Evolutionary conservation across 2,329 filamentous ascomycete genomes (phyloP).

Genomic region (Cercospora beticola): DNA sequence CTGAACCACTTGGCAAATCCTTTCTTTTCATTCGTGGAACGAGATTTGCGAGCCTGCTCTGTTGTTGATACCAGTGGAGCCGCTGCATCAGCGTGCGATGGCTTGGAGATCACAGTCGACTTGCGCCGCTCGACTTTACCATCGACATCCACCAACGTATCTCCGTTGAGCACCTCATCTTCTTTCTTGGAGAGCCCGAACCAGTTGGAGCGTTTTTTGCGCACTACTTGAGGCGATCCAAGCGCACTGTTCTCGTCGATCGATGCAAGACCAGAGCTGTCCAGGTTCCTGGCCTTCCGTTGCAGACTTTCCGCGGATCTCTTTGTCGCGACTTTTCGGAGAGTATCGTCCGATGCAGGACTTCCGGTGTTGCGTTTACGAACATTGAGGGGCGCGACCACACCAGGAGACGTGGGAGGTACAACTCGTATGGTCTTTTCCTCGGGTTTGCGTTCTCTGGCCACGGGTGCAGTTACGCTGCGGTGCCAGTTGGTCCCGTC

Average conservation of each 20-base stretch:
- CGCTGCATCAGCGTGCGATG: slow-evolving; percentile 32
- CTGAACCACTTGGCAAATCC: slow-evolving; percentile 56
- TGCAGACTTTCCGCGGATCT: slow-evolving; percentile 26
- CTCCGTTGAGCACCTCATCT: slow-evolving; percentile 16
- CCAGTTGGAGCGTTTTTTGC: slow-evolving; percentile 50
- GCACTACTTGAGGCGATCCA: slow-evolving; percentile 27
- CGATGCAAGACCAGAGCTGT: slow-evolving; percentile 27
- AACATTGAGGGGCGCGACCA: slow-evolving; percentile 56
- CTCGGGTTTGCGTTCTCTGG: slow-evolving; percentile 34
- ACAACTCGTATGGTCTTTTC: slow-evolving; percentile 58
- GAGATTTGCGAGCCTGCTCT: slow-evolving; percentile 46
- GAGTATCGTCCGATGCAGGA: slow-evolving; percentile 26
- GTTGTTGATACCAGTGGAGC: slow-evolving; percentile 41
- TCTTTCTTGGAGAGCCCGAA: slow-evolving; percentile 41
- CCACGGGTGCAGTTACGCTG: slow-evolving; percentile 45
- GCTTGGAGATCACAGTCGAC: slow-evolving; percentile 33
- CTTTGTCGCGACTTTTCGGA: slow-evolving; percentile 21
- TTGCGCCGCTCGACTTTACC: slow-evolving; percentile 24
- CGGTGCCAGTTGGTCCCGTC: slow-evolving; percentile 41
- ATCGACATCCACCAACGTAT: slow-evolving; percentile 8
- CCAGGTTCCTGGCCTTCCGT: slow-evolving; percentile 19
- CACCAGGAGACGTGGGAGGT: slow-evolving; percentile 50
- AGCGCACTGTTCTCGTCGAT: slow-evolving; percentile 35
- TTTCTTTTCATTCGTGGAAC: slow-evolving; percentile 40
- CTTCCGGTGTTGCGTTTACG: slow-evolving; percentile 48